Base-by-base conservation (phyloP, 1,139 yeast genomes). In the Hyphopichia pseudoburtonii region DNA sequence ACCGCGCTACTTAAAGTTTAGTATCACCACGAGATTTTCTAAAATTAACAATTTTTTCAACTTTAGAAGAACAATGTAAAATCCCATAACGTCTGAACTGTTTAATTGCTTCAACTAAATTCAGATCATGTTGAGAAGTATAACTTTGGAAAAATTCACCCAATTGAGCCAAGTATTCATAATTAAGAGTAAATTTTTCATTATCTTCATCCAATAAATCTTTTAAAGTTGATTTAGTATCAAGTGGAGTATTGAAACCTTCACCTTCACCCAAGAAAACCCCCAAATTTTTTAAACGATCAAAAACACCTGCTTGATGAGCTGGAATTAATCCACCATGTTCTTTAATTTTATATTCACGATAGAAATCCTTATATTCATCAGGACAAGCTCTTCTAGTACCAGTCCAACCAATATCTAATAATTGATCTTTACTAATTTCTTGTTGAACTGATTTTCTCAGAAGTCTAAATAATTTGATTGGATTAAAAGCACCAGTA, bases 351-450 rank as follows among this genome's bases (percentile, higher is more conserved):
- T 76, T 74, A 52, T 63, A 64, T 37, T 80, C 80, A 55, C 92
- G 79, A 71, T 80, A 85, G 51, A 67, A 74, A 42, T 82, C 86
- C 51, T 77, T 78, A 73, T 84, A 92, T 47, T 82, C 90, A 30
- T 79, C 83, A 21, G 79, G 67, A 17, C 83, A 73, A 14, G 84
- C 85, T 52, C 82, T 81, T 60, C 82, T 84, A 17, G 94, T 76
- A 36, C 96, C 95, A 17, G 96, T 88, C 97, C 97, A 92, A 32
- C 97, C 97, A 50, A 89, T 67, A 9, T 64, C 63, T 33, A 81
- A 54, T 50, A 92, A 74, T 47, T 74, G 72, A 17, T 86, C 88
- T 48, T 59, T 63, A 34, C 77, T 64, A 39, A 79, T 62, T 19
- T 66, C 66, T 43, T 56, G 54, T 36, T 57, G 50, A 42, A 65